These are phyloP conservation scores for Hypoxylon intermedium DNA, from an alignment of 495 filamentous ascomycete genomes.

Conservation along the genomic window DNA sequence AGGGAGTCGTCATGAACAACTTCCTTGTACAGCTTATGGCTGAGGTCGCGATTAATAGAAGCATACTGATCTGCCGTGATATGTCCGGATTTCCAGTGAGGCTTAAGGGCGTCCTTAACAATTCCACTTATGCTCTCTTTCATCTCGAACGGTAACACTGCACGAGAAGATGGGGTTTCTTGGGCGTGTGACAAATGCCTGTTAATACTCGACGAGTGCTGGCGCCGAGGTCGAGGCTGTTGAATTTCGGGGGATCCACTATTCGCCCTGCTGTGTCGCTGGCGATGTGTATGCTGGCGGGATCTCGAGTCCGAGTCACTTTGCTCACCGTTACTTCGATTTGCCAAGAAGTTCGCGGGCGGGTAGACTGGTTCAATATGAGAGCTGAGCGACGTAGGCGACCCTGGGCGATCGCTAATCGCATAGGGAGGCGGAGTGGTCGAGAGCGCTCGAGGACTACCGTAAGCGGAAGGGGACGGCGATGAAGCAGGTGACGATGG, in stretches of 20 bases:
- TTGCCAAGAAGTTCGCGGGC: conserved; percentile 66
- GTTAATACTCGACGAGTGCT: conserved; percentile 37
- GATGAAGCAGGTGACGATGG: conserved; percentile 78
- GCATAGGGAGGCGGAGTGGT: conserved; percentile 73
- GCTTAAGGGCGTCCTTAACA: conserved; percentile 77
- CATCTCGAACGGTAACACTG: conserved; percentile 68
- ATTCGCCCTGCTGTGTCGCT: conserved; percentile 5
- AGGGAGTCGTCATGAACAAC: conserved; percentile 69
- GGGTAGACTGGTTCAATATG: conserved; percentile 67
- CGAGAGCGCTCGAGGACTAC: conserved; percentile 73
- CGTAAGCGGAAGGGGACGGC: conserved; percentile 68
- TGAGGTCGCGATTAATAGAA: conserved; percentile 83
- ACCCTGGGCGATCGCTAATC: conserved; percentile 66
- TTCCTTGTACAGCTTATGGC: conserved; percentile 82
- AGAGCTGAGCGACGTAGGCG: conserved; percentile 72
- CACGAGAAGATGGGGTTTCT: conserved; percentile 63
- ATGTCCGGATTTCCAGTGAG: conserved; percentile 72
- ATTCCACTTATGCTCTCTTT: conserved; percentile 84
- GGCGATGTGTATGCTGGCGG: conserved; percentile 23
- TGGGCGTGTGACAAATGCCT: conserved; percentile 52
- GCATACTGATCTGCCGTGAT: conserved; percentile 85
- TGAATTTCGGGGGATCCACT: conserved; percentile 48
- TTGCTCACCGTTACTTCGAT: conserved; percentile 51
- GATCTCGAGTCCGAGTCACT: conserved; percentile 54
- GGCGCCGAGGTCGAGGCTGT: conserved; percentile 59